Evolutionary conservation across 805 yeast genomes (phyloP).

Genomic region (Limtongia smithiae): DNA sequence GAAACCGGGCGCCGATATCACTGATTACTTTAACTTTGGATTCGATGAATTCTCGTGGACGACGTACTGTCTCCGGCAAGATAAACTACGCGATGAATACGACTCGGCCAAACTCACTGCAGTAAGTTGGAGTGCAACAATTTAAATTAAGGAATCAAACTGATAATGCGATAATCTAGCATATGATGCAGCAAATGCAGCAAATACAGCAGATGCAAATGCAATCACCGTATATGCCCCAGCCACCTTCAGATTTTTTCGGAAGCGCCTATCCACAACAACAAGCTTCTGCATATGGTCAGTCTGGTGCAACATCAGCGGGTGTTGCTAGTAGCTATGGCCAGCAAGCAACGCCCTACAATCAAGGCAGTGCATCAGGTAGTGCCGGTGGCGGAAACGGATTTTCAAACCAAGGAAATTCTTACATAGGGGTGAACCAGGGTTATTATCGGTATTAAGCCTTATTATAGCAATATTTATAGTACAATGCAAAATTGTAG

Average conservation of each 20-base stretch:
- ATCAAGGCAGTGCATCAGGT: neutral
- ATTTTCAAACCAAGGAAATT: no score
- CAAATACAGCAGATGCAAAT: slow-evolving; percentile 18
- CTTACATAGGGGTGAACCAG: no score
- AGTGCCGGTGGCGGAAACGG: neutral
- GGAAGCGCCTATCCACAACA: neutral
- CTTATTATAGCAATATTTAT: no score
- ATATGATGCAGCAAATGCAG: slow-evolving; percentile 27
- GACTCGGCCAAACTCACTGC: slow-evolving; percentile 73
- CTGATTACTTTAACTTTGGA: slow-evolving; percentile 95
- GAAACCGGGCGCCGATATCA: slow-evolving; percentile 89
- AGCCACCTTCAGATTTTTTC: slow-evolving; percentile 6
- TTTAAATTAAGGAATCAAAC: neutral
- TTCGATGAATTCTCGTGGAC: slow-evolving; percentile 97
- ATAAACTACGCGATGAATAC: slow-evolving; percentile 70
- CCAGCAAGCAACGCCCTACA: neutral
- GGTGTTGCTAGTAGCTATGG: neutral
- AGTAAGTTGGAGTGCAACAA: slow-evolving; percentile 1
- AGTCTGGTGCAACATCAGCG: slow-evolving; percentile 4
- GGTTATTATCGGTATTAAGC: no score
- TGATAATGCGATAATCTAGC: neutral
- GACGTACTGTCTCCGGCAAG: slow-evolving; percentile 85
- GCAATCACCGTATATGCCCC: slow-evolving; percentile 22
- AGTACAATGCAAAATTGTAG: no score
- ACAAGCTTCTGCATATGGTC: slow-evolving; percentile 4